Evolutionary conservation across 345 rosid genomes (phyloP).

Genomic region (Bretschneidera sinensis): DNA sequence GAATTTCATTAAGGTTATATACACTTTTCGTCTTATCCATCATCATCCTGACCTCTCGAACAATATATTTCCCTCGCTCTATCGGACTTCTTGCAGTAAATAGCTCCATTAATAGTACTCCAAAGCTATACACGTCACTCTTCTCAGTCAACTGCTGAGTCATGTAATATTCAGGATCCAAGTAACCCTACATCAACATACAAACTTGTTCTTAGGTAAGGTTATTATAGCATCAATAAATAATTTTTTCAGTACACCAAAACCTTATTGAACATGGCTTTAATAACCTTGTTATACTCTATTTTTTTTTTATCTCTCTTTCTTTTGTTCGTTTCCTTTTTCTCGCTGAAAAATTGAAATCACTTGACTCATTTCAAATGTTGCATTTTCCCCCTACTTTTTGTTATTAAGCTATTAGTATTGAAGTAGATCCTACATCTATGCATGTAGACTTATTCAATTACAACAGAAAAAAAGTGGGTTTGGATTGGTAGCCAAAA

Average conservation of each 20-base stretch:
- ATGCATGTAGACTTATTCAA: too few species aligned
- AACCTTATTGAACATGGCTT: background rate
- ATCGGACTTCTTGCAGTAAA: constrained; percentile 68
- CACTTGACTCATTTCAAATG: too few species aligned
- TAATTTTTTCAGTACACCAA: background rate
- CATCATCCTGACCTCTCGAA: constrained; percentile 57
- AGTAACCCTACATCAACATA: constrained; percentile 50
- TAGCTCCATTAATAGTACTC: constrained; percentile 79
- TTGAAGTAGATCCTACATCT: too few species aligned
- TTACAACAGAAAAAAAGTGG: too few species aligned
- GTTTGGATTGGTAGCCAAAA: too few species aligned
- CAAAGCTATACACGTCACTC: constrained; percentile 94
- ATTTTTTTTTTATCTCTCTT: too few species aligned
- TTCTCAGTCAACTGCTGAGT: constrained; percentile 85
- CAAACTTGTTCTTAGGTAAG: background rate
- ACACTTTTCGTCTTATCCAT: constrained; percentile 52
- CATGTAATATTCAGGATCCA: constrained; percentile 97
- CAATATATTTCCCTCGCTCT: constrained; percentile 77
- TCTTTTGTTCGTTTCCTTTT: too few species aligned
- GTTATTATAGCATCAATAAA: too few species aligned
- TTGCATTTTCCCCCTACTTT: too few species aligned
- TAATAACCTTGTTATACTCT: background rate
- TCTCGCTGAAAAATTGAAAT: background rate
- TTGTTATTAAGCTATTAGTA: too few species aligned
- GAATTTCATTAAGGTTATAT: constrained; percentile 56